These are phyloP conservation scores for Trichoderma cornu-damae DNA, from an alignment of 2,329 filamentous ascomycete genomes.

Conservation along the genomic window DNA sequence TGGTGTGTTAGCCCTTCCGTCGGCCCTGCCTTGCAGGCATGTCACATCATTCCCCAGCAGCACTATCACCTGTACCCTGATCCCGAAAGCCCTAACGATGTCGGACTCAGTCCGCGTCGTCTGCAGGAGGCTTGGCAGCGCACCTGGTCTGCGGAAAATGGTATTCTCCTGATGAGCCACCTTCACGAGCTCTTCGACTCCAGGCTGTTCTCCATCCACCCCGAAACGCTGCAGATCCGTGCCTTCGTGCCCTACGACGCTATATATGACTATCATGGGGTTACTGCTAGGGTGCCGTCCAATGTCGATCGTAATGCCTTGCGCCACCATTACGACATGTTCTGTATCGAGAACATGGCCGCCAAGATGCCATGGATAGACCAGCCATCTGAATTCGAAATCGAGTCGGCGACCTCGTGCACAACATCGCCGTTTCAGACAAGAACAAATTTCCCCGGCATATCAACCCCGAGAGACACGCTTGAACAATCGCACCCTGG, in stretches of 20 bases:
- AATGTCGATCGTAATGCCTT: not conserved
- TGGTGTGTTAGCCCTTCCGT: not conserved
- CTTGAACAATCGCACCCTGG: not conserved
- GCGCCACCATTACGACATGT: not conserved
- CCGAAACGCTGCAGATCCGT: not conserved
- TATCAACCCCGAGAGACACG: not conserved
- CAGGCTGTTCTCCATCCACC: not conserved
- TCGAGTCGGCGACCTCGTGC: not conserved
- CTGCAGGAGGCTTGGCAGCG: too few species aligned
- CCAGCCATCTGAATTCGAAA: not conserved
- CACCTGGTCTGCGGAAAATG: too few species aligned
- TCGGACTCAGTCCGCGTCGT: not conserved
- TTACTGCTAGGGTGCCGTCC: not conserved
- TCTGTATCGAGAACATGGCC: not conserved
- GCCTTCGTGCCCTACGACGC: not conserved
- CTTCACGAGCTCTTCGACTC: not conserved
- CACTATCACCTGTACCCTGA: not conserved
- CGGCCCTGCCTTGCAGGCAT: not conserved
- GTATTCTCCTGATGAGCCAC: too few species aligned
- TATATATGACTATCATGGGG: not conserved
- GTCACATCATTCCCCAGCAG: not conserved
- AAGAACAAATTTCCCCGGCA: not conserved
- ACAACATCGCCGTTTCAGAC: not conserved
- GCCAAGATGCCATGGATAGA: not conserved
- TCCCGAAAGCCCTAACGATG: not conserved